These are phyloP conservation scores for Xylaria sp. DNA, from an alignment of 2,329 filamentous ascomycete species.

Conservation along the genomic window DNA sequence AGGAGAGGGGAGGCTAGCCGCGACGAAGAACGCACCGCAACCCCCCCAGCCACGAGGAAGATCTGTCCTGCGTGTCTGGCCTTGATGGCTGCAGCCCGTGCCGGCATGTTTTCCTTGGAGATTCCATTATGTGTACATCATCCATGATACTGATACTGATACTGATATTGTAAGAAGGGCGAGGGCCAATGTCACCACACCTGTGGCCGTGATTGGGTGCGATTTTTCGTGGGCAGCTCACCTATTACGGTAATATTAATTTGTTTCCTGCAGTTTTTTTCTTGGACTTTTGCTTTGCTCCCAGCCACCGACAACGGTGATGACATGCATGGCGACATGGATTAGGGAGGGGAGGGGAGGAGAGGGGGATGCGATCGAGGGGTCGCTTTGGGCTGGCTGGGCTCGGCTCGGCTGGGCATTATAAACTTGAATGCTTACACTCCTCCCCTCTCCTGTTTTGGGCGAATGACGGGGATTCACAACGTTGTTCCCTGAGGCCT, in stretches of 20 bases:
- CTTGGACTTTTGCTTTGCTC: not conserved
- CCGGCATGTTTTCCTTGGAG: not conserved
- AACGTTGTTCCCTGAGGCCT: not conserved
- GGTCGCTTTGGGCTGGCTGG: not conserved
- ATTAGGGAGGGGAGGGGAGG: not conserved
- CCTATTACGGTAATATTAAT: not conserved
- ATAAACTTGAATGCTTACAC: not conserved
- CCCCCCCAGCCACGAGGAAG: not conserved
- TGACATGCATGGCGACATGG: constrained; percentile 23
- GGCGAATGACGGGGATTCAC: not conserved
- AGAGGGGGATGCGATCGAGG: not conserved
- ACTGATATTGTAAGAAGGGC: not conserved
- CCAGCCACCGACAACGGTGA: constrained; percentile 16
- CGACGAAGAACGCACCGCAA: not conserved
- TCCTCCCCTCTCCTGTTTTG: constrained; percentile 1
- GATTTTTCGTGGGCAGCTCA: not conserved
- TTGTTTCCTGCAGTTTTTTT: not conserved
- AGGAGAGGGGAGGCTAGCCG: not conserved
- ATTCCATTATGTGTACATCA: not conserved
- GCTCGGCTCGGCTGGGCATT: constrained; percentile 5
- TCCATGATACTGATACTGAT: not conserved
- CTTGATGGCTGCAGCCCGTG: not conserved
- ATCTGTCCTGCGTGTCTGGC: constrained; percentile 2
- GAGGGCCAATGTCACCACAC: constrained; percentile 20
- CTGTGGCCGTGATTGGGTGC: constrained; percentile 14